phyloP scores from a whole-genome alignment of 495 filamentous ascomycete species.

The Aspergillus hancockii region DNA sequence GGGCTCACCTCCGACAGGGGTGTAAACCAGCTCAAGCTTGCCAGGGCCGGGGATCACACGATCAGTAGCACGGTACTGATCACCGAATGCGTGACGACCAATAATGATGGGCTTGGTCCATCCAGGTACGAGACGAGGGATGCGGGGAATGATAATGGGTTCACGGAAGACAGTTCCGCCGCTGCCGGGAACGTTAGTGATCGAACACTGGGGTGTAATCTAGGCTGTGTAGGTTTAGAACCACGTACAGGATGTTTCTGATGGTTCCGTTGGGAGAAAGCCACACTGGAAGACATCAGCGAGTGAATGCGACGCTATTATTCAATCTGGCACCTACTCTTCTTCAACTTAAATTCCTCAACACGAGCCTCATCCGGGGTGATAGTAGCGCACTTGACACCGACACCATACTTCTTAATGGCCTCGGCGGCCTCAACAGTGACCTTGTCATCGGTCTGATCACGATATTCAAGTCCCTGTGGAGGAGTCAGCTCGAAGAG shows the following conservation, averaged over 20 bases:
- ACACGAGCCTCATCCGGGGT: conserved; percentile 96
- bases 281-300: conserved; percentile 70
- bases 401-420: conserved; percentile 97
- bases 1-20: conserved; percentile 77
- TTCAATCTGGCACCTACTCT: conserved; percentile 59
- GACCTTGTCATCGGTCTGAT: conserved; percentile 94
- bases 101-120: conserved; percentile 99
- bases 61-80: conserved; percentile 97
- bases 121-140: conserved; percentile 89
- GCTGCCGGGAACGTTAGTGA: conserved; percentile 29
- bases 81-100: conserved; percentile 96
- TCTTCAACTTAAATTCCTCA: conserved; percentile 96
- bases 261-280: conserved; percentile 97
- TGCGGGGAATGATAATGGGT: conserved; percentile 90
- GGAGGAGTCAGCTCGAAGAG: conserved; percentile 13
- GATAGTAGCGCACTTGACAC: conserved; percentile 99
- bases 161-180: conserved; percentile 98
- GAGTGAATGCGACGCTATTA: neutral
- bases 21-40: conserved; percentile 91
- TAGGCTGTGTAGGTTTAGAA: neutral
- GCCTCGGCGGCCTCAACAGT: conserved; percentile 93
- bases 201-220: neutral
- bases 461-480: conserved; percentile 86
- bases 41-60: conserved; percentile 76
- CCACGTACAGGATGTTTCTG: conserved; percentile 74